A percentile compares a stretch with the other conserved stretches of the same genome.
Evolutionary conservation across 768 basidiomycete species (phyloP).

Genomic region (Scleroderma bovista): DNA sequence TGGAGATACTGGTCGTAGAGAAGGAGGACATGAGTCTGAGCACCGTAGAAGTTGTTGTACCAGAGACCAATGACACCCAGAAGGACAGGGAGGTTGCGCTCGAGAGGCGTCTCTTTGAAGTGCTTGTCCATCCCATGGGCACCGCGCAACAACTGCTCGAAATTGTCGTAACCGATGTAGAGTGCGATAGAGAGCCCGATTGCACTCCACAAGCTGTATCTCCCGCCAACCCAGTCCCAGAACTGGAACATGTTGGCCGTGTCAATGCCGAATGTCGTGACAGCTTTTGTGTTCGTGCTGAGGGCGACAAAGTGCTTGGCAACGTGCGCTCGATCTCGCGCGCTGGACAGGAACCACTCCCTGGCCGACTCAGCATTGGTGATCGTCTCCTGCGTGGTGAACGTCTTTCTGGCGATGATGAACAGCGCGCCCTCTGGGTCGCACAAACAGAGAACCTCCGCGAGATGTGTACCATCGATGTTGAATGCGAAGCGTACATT

Average conservation of each 20-base stretch:
- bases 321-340: constrained; percentile 85
- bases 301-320: constrained; percentile 99
- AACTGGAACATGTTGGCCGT: constrained; percentile 97
- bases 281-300: constrained; percentile 92
- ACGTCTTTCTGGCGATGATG: constrained; percentile 98
- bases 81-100: constrained; percentile 88
- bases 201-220: constrained; percentile 98
- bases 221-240: constrained; percentile 99
- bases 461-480: constrained; percentile 96
- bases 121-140: constrained; percentile 98
- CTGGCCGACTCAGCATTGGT: constrained; percentile 95
- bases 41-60: constrained; percentile 99
- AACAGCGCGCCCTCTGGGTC: constrained; percentile 92
- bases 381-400: constrained; percentile 99
- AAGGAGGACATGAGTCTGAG: constrained; percentile 91
- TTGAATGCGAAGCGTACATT: constrained; percentile 90
- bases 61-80: constrained; percentile 89
- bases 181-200: constrained; percentile 95
- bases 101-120: constrained; percentile 82
- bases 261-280: constrained; percentile 89
- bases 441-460: constrained; percentile 76
- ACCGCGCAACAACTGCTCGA: constrained; percentile 81
- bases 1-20: constrained; percentile 99
- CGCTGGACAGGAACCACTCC: constrained; percentile 85
- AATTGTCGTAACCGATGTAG: constrained; percentile 91